A percentile compares a stretch with the other conserved stretches of the same genome.
Conservation (phyloP, 192 early-diverging fungal genomes). For the Backusella westeae region DNA sequence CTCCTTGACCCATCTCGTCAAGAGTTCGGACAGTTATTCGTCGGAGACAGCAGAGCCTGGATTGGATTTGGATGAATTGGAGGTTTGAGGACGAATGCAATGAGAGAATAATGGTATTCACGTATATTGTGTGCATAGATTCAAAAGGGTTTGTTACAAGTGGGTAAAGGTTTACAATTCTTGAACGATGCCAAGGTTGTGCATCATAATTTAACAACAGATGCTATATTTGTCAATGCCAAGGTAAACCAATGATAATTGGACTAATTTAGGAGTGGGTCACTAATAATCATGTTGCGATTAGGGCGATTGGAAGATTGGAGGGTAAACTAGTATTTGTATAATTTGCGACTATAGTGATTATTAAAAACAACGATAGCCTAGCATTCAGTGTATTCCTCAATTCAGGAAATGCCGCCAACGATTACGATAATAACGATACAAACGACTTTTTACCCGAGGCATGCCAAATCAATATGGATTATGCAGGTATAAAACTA, state of each 20-base stretch:
- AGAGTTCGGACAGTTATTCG: slow-evolving; percentile 43
- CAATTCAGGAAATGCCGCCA: slow-evolving; percentile 35
- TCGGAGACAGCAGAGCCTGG: slow-evolving; percentile 31
- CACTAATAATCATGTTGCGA: neutral
- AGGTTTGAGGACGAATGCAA: slow-evolving; percentile 34
- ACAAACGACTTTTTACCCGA: slow-evolving; percentile 57
- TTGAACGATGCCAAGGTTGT: slow-evolving; percentile 74
- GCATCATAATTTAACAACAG: slow-evolving; percentile 72
- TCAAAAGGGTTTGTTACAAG: slow-evolving; percentile 75
- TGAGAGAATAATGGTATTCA: too few species aligned
- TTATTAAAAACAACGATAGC: slow-evolving; percentile 20
- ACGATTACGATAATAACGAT: slow-evolving; percentile 54
- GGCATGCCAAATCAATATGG: slow-evolving; percentile 58
- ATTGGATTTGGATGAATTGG: slow-evolving; percentile 75
- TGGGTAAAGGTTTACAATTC: slow-evolving; percentile 73
- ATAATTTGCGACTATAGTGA: too few species aligned
- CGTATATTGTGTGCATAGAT: slow-evolving; percentile 38
- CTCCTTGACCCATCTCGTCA: slow-evolving; percentile 62
- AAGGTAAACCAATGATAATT: slow-evolving; percentile 37
- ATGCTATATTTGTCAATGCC: slow-evolving; percentile 73
- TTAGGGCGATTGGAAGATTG: slow-evolving; percentile 79
- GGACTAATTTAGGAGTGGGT: too few species aligned
- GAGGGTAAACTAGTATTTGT: slow-evolving; percentile 42
- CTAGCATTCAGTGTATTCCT: slow-evolving; percentile 65
- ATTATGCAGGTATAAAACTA: slow-evolving; percentile 39